Conservation (phyloP, 257 asterid genomes). For the Capsicum baccatum region DNA sequence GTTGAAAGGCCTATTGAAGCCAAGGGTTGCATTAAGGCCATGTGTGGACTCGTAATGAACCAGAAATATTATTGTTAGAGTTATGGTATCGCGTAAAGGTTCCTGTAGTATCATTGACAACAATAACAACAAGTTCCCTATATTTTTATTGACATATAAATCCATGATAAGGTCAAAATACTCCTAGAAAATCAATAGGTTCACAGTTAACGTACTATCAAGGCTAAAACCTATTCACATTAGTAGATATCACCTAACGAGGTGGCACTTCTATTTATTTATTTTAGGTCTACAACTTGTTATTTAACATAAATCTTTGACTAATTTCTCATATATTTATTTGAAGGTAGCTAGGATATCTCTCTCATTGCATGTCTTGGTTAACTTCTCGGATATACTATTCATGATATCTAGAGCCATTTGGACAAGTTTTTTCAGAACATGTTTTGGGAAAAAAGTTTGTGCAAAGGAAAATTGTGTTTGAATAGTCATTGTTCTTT, state of each 20-base stretch:
- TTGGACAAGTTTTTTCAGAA: conserved; percentile 14
- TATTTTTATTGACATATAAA: neutral
- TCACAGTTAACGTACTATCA: neutral
- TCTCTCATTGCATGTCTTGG: neutral
- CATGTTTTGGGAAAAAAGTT: neutral
- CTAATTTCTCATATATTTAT: conserved; percentile 2
- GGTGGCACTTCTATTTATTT: neutral
- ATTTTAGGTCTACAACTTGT: conserved; percentile 12
- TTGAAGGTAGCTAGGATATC: conserved; percentile 6
- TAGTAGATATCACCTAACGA: conserved; percentile 6
- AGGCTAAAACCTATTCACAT: neutral
- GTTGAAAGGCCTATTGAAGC: too few relatives aligned
- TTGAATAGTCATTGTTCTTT: neutral
- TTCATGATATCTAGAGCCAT: conserved; percentile 11
- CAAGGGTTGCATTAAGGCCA: too few relatives aligned
- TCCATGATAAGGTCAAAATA: neutral
- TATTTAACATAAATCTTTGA: neutral
- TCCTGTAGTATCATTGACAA: neutral
- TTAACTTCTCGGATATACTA: neutral
- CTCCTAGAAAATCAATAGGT: neutral
- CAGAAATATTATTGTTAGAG: too few relatives aligned
- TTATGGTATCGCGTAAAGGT: too few relatives aligned
- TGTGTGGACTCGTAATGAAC: too few relatives aligned
- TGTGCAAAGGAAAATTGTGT: neutral
- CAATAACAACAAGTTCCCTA: neutral